These are phyloP conservation scores for Balamuthia mandrillaris DNA, from an alignment of 208 protist genomes.

Conservation along the genomic window DNA sequence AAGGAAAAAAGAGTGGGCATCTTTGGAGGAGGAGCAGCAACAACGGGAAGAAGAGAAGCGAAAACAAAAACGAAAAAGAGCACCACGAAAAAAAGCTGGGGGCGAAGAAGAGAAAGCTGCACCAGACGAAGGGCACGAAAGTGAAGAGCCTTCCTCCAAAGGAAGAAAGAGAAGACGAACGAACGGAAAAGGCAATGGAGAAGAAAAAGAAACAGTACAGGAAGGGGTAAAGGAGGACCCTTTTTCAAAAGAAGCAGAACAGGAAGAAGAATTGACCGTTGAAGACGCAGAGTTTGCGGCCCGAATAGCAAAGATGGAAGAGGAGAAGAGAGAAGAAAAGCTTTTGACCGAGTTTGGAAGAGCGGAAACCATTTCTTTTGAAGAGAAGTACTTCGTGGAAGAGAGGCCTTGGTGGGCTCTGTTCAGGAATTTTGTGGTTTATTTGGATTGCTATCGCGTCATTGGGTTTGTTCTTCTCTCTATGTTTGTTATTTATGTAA, in stretches of 20 bases:
- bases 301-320: background rate
- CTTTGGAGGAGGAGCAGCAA: no score
- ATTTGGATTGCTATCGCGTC: conserved; percentile 51
- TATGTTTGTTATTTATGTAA: background rate
- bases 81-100: background rate
- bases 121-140: background rate
- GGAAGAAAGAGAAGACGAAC: background rate
- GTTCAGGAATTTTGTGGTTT: conserved; percentile 43
- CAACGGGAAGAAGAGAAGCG: background rate
- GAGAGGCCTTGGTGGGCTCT: conserved; percentile 43
- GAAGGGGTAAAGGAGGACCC: background rate
- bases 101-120: background rate
- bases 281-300: no score
- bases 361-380: background rate
- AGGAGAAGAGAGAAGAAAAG: background rate
- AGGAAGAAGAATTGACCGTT: background rate
- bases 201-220: background rate
- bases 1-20: background rate
- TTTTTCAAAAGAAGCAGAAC: background rate
- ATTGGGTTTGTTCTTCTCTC: conserved; percentile 17
- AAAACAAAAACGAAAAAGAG: background rate
- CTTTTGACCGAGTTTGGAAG: background rate
- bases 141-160: background rate
- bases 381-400: conserved; percentile 46
- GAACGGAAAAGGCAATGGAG: background rate